These are phyloP conservation scores for Prunus mira DNA, from an alignment of 306 rosid genomes.

Conservation along the genomic window DNA sequence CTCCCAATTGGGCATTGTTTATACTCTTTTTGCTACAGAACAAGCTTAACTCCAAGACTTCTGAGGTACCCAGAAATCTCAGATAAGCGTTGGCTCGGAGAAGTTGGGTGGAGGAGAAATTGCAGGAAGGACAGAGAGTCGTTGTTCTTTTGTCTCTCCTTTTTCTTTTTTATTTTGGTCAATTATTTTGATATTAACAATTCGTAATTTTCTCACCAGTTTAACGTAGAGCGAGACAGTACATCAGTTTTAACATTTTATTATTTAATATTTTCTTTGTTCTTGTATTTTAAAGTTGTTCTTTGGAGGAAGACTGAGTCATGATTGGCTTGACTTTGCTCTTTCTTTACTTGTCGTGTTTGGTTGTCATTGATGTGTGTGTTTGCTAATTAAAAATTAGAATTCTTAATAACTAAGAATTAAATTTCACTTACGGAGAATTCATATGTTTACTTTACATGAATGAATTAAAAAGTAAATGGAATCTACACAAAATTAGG, in stretches of 20 bases:
- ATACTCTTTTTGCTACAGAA: not conserved
- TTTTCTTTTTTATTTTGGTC: not conserved
- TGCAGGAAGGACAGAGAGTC: not conserved
- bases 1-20: constrained; percentile 83
- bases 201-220: too few relatives aligned
- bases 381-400: too few relatives aligned
- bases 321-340: too few relatives aligned
- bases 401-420: too few relatives aligned
- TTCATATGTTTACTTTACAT: rapidly evolving
- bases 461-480: too few relatives aligned
- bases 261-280: too few relatives aligned
- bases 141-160: not conserved
- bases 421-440: rapidly evolving
- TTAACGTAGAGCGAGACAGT: too few relatives aligned
- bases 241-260: too few relatives aligned
- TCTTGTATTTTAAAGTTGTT: too few relatives aligned
- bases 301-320: too few relatives aligned
- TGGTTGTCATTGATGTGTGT: too few relatives aligned
- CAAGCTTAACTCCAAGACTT: not conserved
- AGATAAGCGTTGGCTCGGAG: not conserved
- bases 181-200: not conserved
- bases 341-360: too few relatives aligned
- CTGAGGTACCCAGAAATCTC: constrained; percentile 9
- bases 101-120: not conserved
- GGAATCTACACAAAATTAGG: rapidly evolving